Percentiles rank a stretch among this genome's conserved stretches.
Evolutionary conservation across 2,329 filamentous ascomycete species (phyloP).

Genomic region (Ramichloridium luteum): DNA sequence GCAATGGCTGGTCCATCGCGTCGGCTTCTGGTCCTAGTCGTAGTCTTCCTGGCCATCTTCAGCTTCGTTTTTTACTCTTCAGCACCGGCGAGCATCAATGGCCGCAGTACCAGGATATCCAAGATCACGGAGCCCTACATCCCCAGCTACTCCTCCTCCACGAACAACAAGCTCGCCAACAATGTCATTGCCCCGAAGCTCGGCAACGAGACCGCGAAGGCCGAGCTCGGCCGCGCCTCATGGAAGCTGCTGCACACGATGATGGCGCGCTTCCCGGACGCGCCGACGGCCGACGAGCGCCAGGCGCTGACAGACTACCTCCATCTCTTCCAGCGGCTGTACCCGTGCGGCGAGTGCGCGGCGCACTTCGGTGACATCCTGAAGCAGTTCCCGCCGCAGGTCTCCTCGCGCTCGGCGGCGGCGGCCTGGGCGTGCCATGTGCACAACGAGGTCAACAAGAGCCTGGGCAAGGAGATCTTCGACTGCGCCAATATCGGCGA

Average conservation of each 20-base stretch:
- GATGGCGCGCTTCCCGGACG: slow-evolving; percentile 53
- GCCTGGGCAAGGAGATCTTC: slow-evolving; percentile 48
- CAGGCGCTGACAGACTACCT: slow-evolving; percentile 48
- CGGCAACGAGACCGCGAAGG: slow-evolving; percentile 70
- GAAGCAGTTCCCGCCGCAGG: slow-evolving; percentile 51
- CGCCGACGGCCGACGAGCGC: slow-evolving; percentile 48
- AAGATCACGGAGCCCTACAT: too few relatives aligned
- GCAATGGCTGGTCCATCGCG: too few relatives aligned
- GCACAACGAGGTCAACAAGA: slow-evolving; percentile 54
- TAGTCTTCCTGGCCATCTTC: too few relatives aligned
- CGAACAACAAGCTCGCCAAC: too few relatives aligned
- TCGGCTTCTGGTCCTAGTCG: too few relatives aligned
- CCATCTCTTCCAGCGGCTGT: slow-evolving; percentile 51
- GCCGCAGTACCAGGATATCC: too few relatives aligned
- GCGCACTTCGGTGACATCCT: slow-evolving; percentile 50
- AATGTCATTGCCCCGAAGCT: slow-evolving; percentile 68
- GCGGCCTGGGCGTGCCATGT: slow-evolving; percentile 55
- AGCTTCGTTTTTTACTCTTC: too few relatives aligned
- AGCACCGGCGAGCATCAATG: too few relatives aligned
- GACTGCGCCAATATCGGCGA: slow-evolving; percentile 54
- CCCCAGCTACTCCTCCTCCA: too few relatives aligned
- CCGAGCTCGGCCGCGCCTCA: slow-evolving; percentile 51
- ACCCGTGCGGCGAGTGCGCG: slow-evolving; percentile 56
- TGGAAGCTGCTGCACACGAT: slow-evolving; percentile 58
- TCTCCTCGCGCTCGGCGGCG: slow-evolving; percentile 48